Base-by-base conservation (phyloP, 495 filamentous ascomycete genomes). In the Astrothelium macrocarpum region DNA sequence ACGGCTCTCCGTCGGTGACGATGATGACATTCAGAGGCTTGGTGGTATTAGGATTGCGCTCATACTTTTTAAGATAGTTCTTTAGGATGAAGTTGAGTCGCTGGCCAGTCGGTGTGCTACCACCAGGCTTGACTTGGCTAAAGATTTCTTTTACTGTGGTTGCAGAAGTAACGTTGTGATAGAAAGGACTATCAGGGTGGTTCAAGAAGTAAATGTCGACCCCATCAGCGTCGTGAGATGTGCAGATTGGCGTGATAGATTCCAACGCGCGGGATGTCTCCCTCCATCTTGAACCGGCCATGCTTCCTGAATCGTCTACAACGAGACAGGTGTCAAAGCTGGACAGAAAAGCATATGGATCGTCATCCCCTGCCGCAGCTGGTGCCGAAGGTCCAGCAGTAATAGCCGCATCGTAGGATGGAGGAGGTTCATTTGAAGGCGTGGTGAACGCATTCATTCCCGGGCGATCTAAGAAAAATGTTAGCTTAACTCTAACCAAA, bases 201-300 rank as follows among this genome's bases (percentile, higher is more conserved):
- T 98, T 97, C 36, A 98, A 80, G 77, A 98, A 98, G 79, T 88
- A 88, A 68, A 98, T 80, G 74, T 97, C 94, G 66, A 98, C 87
- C n/a, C 94, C 94, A 74, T 97, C 91, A 12, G 75, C 67, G 74
- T 97, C 92, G 78, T 90, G 85, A 43, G 80, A 74, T 0, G 90
- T 89, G 77, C 92, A 95, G 71, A 97, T 87, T 0, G 89, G 90
- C 0, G 93, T 82, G 74, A 98, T 92, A 62, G 83, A 79, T 23
- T 83, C 77, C 11, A 98, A 82, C 34, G 89, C 91, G 10, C 78
- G 75, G 42, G 81, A 77, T 32, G 88, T 89, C 75, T 96, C 90
- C 23, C 76, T 74, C 94, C 94, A 98, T 49, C 81, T 82, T 14
- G 73, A 66, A 62, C 87, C 90, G n/a, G 79, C 78, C 94, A 98